Evolutionary conservation across 306 rosid species (phyloP).

Genomic region (Sindora glabra): DNA sequence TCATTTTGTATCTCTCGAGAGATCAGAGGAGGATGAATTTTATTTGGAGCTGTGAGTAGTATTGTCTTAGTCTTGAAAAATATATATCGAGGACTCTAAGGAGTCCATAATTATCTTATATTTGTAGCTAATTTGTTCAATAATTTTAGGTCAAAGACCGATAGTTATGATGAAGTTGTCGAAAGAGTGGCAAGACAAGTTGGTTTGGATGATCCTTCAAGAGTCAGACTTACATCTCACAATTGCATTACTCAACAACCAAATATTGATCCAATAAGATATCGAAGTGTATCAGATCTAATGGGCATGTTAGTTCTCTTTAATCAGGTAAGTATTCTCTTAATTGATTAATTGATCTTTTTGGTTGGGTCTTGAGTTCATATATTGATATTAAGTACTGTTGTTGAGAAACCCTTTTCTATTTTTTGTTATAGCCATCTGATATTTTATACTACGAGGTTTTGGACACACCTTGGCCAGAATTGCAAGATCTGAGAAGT

Average conservation of each 20-base stretch:
- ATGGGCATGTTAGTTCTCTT: slow-evolving; percentile 44
- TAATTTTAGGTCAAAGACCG: slow-evolving; percentile 32
- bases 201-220: slow-evolving; percentile 42
- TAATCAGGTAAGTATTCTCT: slow-evolving; percentile 27
- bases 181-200: slow-evolving; percentile 41
- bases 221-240: slow-evolving; percentile 40
- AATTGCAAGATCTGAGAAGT: slow-evolving; percentile 41
- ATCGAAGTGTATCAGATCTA: too few relatives aligned
- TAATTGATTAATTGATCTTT: too few relatives aligned
- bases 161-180: slow-evolving; percentile 42
- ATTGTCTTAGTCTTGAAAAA: too few relatives aligned
- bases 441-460: slow-evolving; percentile 46
- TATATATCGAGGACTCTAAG: too few relatives aligned
- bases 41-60: too few relatives aligned
- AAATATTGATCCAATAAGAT: slow-evolving; percentile 43
- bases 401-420: background rate
- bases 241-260: slow-evolving; percentile 51
- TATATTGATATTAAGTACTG: too few relatives aligned
- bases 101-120: too few relatives aligned
- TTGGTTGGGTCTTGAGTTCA: too few relatives aligned
- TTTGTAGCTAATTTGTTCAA: too few relatives aligned
- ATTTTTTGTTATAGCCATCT: slow-evolving; percentile 26
- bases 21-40: too few relatives aligned
- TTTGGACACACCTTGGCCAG: slow-evolving; percentile 46
- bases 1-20: slow-evolving; percentile 38